Evolutionary conservation across 1,284 basidiomycete genomes (phyloP), one percentile per base, ranked within the genome.

Genomic region (Leccinum proliferum): DNA sequence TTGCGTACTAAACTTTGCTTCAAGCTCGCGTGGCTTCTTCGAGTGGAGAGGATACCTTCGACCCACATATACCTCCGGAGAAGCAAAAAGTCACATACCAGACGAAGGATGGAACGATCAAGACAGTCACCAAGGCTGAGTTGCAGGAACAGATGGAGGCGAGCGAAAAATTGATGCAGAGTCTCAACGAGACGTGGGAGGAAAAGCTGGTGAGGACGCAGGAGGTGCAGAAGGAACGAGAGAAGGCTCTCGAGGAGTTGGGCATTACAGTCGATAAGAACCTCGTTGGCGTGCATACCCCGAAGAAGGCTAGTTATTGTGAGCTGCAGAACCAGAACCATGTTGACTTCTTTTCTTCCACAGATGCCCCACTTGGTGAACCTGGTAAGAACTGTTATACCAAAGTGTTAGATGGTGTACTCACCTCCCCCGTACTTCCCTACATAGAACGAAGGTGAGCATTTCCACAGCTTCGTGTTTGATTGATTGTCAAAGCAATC

Each of bases 221-320:
- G 73, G 90, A 93, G 73, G 94, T 98, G 53, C 96, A 98, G 77
- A 92, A 92, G 71, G 94, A 98, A 78, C 85, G 96, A 65, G 96
- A 99, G 79, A 90, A 95, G 80, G 97, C 96, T 4, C 78, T 99
- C 58, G 97, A 99, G 77, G 96, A 98, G 77, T 79, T 99, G 65
- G 96, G 96, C 58, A 98, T 99, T 74, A 92, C 93, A 46, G 94
- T 99, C 63, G 96, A 98, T 77, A 98, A 96, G 83, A 92, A 95
- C 71, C 85, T 92, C 64, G 91, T 97, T 62, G 94, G 94, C 57
- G 94, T 99, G 58, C 94, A 98, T 79, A 96, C 96, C n/a, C 96
- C 96, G n/a, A 98, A 98, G 82, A 94, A 89, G 83, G 90, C 84
- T 67, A 66, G 82, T 69, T 57, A 35, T 35, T 34, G 46, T 59